phyloP scores from a whole-genome alignment of 2,329 filamentous ascomycete species.

The Aureobasidium sp. region DNA sequence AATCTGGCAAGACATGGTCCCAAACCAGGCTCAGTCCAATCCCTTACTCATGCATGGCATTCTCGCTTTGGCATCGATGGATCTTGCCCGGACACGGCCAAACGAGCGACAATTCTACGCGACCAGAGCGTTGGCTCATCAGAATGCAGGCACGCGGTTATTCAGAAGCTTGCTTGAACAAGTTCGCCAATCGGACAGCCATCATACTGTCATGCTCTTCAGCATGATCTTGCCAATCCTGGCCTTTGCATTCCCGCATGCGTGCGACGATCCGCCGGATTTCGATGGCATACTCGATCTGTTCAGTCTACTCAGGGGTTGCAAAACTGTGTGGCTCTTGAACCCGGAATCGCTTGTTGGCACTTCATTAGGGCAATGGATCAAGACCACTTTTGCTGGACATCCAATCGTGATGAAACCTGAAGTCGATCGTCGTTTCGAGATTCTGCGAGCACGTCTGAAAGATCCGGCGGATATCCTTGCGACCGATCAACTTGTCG shows the following conservation, averaged over 20 bases:
- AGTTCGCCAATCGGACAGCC: conserved; percentile 11
- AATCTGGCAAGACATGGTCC: conserved; percentile 7
- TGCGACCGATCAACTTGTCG: background rate
- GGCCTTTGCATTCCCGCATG: conserved; percentile 20
- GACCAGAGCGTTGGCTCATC: conserved; percentile 22
- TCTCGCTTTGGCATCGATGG: conserved; percentile 2
- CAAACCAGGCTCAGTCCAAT: conserved; percentile 7
- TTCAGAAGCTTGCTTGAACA: conserved; percentile 19
- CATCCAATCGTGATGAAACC: background rate
- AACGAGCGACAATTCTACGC: conserved; percentile 15
- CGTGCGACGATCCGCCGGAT: conserved; percentile 16
- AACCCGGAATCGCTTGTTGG: conserved; percentile 16
- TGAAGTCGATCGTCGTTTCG: conserved; percentile 2
- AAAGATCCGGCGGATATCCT: conserved; percentile 6
- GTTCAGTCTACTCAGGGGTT: conserved; percentile 20
- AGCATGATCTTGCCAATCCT: conserved; percentile 21
- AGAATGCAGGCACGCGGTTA: conserved; percentile 19
- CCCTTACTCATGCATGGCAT: conserved; percentile 10
- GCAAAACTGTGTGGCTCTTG: conserved; percentile 17
- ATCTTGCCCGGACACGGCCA: conserved; percentile 7
- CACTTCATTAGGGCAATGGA: background rate
- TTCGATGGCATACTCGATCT: conserved; percentile 22
- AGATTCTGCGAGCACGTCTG: conserved; percentile 6
- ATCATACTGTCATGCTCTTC: conserved; percentile 19
- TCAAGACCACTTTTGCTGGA: background rate